A percentile compares a stretch with the other conserved stretches of the same genome.
These are phyloP conservation scores for Myriosclerotinia duriaeana DNA, from an alignment of 2,329 filamentous ascomycete genomes.

Conservation along the genomic window DNA sequence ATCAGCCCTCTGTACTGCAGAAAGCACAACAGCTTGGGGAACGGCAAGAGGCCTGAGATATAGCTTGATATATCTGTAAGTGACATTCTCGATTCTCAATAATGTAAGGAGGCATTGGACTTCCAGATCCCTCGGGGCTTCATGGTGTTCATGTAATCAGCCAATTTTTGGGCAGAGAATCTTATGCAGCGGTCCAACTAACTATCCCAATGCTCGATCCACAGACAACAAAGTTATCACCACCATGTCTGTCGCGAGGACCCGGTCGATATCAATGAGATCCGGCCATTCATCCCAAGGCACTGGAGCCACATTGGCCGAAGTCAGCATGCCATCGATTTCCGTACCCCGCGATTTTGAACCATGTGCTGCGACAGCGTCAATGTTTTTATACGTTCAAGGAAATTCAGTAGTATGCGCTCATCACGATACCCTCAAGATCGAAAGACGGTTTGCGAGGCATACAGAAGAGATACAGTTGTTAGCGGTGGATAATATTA, in stretches of 20 bases:
- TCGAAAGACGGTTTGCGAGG: slow-evolving; percentile 81
- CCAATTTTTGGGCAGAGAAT: slow-evolving; percentile 30
- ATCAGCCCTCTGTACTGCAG: slow-evolving; percentile 41
- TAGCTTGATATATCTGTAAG: slow-evolving; percentile 34
- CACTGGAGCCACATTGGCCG: slow-evolving; percentile 48
- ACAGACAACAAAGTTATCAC: slow-evolving; percentile 34
- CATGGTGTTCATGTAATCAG: slow-evolving; percentile 29
- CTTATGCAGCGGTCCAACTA: slow-evolving; percentile 38
- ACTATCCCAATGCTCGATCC: slow-evolving; percentile 31
- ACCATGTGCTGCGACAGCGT: slow-evolving; percentile 85
- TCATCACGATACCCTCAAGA: slow-evolving; percentile 86
- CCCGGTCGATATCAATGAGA: slow-evolving; percentile 59
- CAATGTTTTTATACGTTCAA: slow-evolving; percentile 86
- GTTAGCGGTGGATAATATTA: slow-evolving; percentile 86
- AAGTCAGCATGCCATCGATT: slow-evolving; percentile 53
- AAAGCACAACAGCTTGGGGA: slow-evolving; percentile 36
- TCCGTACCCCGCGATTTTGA: slow-evolving; percentile 64
- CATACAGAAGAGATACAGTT: slow-evolving; percentile 82
- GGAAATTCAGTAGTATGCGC: slow-evolving; percentile 80
- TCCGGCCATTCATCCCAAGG: slow-evolving; percentile 52
- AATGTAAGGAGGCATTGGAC: slow-evolving; percentile 30
- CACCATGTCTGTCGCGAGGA: slow-evolving; percentile 48
- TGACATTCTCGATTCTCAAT: slow-evolving; percentile 27
- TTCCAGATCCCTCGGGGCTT: slow-evolving; percentile 28
- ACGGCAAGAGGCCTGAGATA: slow-evolving; percentile 36